Conservation (phyloP, 768 basidiomycete genomes). For the Russula olivacea region DNA sequence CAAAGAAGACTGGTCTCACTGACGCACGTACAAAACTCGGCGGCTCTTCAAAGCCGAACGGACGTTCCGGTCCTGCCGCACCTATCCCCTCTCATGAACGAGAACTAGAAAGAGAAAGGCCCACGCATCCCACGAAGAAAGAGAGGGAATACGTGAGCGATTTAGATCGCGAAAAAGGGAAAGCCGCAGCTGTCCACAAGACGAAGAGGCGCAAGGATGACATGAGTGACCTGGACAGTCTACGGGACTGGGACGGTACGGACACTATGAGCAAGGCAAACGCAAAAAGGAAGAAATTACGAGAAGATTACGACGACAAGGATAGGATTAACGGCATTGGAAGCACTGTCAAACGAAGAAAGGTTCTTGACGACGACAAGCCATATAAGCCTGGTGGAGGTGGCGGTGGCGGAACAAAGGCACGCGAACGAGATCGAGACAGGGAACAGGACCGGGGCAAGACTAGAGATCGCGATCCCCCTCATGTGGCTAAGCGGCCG, state of each 20-base stretch:
- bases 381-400: constrained; percentile 20
- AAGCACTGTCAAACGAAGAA: constrained; percentile 21
- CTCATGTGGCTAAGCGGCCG: constrained; percentile 36
- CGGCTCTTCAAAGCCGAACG: constrained; percentile 30
- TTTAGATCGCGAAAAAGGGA: constrained; percentile 16
- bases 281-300: constrained; percentile 29
- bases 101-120: constrained; percentile 18
- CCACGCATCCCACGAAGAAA: constrained; percentile 4
- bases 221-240: constrained; percentile 14
- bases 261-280: constrained; percentile 9
- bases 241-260: constrained; percentile 27
- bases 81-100: constrained; percentile 27
- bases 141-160: constrained; percentile 16
- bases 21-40: constrained; percentile 32
- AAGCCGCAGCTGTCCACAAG: neutral
- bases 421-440: constrained; percentile 25
- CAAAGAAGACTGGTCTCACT: constrained; percentile 28
- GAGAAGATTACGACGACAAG: constrained; percentile 27
- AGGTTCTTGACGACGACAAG: constrained; percentile 20
- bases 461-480: constrained; percentile 14
- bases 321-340: constrained; percentile 9
- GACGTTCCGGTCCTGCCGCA: constrained; percentile 35
- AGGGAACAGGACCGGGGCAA: constrained; percentile 21
- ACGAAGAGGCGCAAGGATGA: constrained; percentile 21
- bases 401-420: constrained; percentile 12